Evolutionary conservation across 441 rosid species (phyloP).

Genomic region (Dalechampia spathulata): DNA sequence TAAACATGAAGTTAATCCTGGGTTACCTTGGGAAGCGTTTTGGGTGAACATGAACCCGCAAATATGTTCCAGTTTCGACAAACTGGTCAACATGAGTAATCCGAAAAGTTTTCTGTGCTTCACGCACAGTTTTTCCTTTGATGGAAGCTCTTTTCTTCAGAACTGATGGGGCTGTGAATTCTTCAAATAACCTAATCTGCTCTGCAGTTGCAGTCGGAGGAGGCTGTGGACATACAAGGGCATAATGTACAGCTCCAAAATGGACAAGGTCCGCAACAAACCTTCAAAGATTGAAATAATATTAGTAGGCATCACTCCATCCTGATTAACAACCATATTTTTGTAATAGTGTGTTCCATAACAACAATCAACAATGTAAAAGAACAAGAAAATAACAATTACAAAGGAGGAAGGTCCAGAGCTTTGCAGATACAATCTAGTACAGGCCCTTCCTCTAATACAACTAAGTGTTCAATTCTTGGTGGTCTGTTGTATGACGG

Average conservation of each 20-base stretch:
- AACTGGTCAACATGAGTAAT: conserved; percentile 45
- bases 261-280: conserved; percentile 88
- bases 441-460: conserved; percentile 51
- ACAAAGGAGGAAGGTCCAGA: conserved; percentile 78
- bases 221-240: conserved; percentile 81
- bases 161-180: conserved; percentile 56
- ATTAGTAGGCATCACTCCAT: conserved; percentile 29
- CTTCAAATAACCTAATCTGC: conserved; percentile 48
- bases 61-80: conserved; percentile 72
- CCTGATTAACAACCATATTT: conserved; percentile 3
- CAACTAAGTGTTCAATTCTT: conserved; percentile 78
- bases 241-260: conserved; percentile 85
- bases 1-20: background rate
- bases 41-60: conserved; percentile 85
- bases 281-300: conserved; percentile 63
- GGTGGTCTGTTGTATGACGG: conserved; percentile 47
- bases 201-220: conserved; percentile 73
- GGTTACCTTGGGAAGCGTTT: conserved; percentile 87
- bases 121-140: conserved; percentile 74
- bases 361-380: conserved; percentile 13
- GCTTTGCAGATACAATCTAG: conserved; percentile 48
- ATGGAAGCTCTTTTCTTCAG: conserved; percentile 59
- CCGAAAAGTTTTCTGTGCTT: conserved; percentile 84
- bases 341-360: background rate
- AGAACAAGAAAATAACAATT: conserved; percentile 16